A percentile compares a stretch with the other conserved stretches of the same genome.
These are phyloP conservation scores for Bolboschoenoplectus hybrid DNA, from an alignment of 202 grass and related monocot species.

Conservation along the genomic window DNA sequence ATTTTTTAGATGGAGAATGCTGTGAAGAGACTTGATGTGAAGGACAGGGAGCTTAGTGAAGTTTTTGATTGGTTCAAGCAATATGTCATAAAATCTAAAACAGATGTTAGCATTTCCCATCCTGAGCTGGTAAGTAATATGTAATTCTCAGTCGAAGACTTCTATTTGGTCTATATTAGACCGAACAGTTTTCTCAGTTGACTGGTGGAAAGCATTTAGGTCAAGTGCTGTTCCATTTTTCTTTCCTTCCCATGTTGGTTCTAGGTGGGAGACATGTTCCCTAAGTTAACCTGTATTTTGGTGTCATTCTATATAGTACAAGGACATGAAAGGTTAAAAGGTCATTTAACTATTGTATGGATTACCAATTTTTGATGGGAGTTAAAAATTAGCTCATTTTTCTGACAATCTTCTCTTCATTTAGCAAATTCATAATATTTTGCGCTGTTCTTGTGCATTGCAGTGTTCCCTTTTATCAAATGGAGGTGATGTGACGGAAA, in stretches of 20 bases:
- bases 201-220: neutral
- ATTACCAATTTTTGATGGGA: neutral
- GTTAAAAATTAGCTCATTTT: neutral
- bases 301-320: neutral
- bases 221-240: neutral
- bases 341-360: neutral
- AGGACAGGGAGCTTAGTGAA: slow-evolving; percentile 53
- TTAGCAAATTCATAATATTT: slow-evolving; percentile 30
- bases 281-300: neutral
- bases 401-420: neutral
- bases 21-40: slow-evolving; percentile 51
- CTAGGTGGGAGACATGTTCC: neutral
- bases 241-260: neutral
- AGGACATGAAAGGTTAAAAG: neutral
- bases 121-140: slow-evolving; percentile 58
- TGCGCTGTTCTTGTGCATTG: slow-evolving; percentile 40
- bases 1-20: slow-evolving; percentile 52
- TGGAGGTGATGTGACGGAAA: slow-evolving; percentile 67
- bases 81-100: slow-evolving; percentile 68
- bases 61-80: slow-evolving; percentile 85
- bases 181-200: neutral
- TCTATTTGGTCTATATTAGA: slow-evolving; percentile 28
- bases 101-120: slow-evolving; percentile 78
- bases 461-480: slow-evolving; percentile 71
- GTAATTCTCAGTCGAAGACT: neutral